Conservation (phyloP, 441 rosid species). For the Gossypium lobatum region DNA sequence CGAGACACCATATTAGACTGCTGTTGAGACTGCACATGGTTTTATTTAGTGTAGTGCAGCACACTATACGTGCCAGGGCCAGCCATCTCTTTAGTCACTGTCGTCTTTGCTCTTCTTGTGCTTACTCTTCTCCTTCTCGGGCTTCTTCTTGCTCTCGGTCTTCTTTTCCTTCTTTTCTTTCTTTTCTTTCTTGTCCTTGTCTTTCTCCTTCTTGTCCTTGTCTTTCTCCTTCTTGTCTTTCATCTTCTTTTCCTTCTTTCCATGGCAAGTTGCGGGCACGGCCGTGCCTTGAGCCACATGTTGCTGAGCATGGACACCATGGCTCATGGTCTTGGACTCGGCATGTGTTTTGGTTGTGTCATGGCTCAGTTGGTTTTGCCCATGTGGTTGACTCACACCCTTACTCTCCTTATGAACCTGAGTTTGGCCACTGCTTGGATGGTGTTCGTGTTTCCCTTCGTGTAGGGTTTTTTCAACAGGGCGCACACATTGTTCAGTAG, state of each 20-base stretch:
- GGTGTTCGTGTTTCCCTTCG: neutral
- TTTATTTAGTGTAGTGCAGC: neutral
- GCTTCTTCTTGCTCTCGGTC: neutral
- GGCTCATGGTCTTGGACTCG: neutral
- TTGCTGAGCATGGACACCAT: neutral
- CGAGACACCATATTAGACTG: neutral
- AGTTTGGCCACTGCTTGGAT: neutral
- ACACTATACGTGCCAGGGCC: neutral
- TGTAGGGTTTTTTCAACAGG: neutral
- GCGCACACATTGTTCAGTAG: neutral
- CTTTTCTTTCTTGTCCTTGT: neutral
- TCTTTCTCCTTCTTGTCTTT: neutral
- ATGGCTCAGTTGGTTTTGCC: neutral
- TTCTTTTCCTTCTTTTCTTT: neutral
- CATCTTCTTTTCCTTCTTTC: neutral
- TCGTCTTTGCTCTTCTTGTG: neutral
- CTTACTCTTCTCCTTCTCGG: conserved; percentile 7
- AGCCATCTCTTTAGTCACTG: neutral
- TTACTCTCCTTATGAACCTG: neutral
- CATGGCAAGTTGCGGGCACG: neutral
- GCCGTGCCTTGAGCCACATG: neutral
- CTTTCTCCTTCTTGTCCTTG: neutral
- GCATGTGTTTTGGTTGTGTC: neutral
- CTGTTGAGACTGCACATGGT: neutral
- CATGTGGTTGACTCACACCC: neutral